These are phyloP conservation scores for Paraconiothyrium brasiliense DNA, from an alignment of 2,329 filamentous ascomycete genomes.

Conservation along the genomic window DNA sequence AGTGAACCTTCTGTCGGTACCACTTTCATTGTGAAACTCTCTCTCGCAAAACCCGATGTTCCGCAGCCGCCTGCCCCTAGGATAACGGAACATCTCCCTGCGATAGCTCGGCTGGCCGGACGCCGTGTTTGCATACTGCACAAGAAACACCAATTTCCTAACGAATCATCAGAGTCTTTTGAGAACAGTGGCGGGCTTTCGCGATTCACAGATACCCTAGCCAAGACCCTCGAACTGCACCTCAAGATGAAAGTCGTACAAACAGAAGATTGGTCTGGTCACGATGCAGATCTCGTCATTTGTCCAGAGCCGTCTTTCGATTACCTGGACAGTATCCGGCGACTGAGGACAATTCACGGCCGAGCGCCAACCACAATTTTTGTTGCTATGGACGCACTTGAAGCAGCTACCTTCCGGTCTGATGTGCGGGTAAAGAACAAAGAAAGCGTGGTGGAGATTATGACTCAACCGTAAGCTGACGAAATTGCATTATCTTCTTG, in stretches of 20 bases:
- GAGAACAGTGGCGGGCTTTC: constrained; percentile 25
- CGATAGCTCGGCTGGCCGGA: constrained; percentile 30
- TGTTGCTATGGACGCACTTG: constrained; percentile 43
- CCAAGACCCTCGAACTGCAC: constrained; percentile 31
- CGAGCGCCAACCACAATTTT: constrained; percentile 41
- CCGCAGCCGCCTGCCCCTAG: constrained; percentile 10
- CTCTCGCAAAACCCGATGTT: constrained; percentile 39
- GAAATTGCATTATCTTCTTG: background rate
- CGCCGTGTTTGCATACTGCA: constrained; percentile 41
- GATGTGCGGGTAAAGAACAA: constrained; percentile 40
- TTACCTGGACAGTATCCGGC: constrained; percentile 39
- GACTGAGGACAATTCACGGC: constrained; percentile 10
- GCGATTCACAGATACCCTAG: constrained; percentile 34
- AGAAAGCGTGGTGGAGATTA: constrained; percentile 45
- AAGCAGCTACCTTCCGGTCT: constrained; percentile 44
- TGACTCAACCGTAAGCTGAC: constrained; percentile 44
- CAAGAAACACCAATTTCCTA: constrained; percentile 5
- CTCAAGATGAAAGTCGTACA: constrained; percentile 40
- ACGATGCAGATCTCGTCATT: constrained; percentile 42
- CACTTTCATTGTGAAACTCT: constrained; percentile 48
- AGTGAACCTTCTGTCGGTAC: constrained; percentile 32
- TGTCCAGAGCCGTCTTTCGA: constrained; percentile 45
- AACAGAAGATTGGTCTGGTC: constrained; percentile 33
- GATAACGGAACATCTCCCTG: constrained; percentile 24
- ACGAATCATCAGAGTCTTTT: background rate